These are phyloP conservation scores for Cytospora chrysosperma DNA, from an alignment of 2,329 filamentous ascomycete species.

Conservation along the genomic window DNA sequence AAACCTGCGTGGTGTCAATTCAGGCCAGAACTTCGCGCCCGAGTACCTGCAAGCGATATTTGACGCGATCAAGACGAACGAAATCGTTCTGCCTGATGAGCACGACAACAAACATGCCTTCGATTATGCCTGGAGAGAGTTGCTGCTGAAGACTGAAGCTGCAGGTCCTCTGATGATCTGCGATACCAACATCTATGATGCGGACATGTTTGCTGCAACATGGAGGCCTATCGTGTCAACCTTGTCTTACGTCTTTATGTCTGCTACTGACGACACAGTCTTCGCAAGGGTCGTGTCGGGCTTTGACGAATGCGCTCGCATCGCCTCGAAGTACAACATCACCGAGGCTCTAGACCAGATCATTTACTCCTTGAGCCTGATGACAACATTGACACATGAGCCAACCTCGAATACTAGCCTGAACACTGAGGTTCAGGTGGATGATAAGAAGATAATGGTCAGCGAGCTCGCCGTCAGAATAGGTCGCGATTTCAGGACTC, in stretches of 20 bases:
- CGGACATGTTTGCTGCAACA: constrained; percentile 94
- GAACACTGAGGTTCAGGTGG: constrained; percentile 93
- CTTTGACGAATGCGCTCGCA: constrained; percentile 93
- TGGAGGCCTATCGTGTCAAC: constrained; percentile 96
- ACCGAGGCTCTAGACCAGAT: constrained; percentile 91
- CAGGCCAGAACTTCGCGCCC: constrained; percentile 75
- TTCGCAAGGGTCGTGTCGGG: constrained; percentile 91
- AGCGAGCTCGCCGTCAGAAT: constrained; percentile 96
- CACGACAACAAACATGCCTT: constrained; percentile 97
- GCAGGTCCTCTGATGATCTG: constrained; percentile 74
- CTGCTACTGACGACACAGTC: constrained; percentile 92
- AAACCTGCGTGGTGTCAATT: constrained; percentile 90
- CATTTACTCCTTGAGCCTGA: constrained; percentile 83
- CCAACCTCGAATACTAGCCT: constrained; percentile 76
- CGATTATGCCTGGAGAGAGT: constrained; percentile 95
- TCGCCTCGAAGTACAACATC: constrained; percentile 80
- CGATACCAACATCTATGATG: constrained; percentile 91
- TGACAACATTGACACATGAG: constrained; percentile 81
- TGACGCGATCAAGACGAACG: constrained; percentile 85
- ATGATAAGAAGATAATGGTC: constrained; percentile 94
- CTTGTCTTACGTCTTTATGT: constrained; percentile 97
- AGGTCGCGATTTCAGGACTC: constrained; percentile 87
- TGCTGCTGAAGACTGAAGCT: constrained; percentile 79
- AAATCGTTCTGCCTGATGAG: constrained; percentile 96
- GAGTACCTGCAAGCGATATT: constrained; percentile 86